phyloP scores from a whole-genome alignment of 352 stramenopile genomes.

The Phytophthora hibernalis region DNA sequence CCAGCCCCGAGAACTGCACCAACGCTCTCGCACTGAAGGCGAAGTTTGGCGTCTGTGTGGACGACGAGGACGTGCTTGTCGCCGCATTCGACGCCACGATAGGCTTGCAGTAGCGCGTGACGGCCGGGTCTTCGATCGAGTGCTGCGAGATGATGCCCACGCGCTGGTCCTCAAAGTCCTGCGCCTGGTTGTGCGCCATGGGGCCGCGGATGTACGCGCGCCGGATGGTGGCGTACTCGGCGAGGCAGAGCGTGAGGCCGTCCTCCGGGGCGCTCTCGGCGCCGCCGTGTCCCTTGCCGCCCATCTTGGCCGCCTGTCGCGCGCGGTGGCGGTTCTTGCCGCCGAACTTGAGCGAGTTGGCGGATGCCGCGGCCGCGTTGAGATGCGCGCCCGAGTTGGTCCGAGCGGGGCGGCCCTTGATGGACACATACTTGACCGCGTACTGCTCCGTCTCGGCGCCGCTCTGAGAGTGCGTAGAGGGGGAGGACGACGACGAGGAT shows the following conservation, averaged over 20 bases:
- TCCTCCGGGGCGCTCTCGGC: slow-evolving; percentile 29
- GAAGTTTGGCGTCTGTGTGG: slow-evolving; percentile 28
- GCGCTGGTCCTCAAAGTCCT: slow-evolving; percentile 55
- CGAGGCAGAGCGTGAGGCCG: slow-evolving; percentile 58
- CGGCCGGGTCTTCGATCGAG: slow-evolving; percentile 68
- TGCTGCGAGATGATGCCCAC: slow-evolving; percentile 75
- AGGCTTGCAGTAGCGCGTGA: slow-evolving; percentile 67
- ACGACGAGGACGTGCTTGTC: slow-evolving; percentile 6
- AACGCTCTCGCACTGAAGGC: slow-evolving; percentile 50
- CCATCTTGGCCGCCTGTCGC: slow-evolving; percentile 20
- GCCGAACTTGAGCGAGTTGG: slow-evolving; percentile 54
- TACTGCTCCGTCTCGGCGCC: slow-evolving; percentile 46
- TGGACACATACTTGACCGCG: slow-evolving; percentile 66
- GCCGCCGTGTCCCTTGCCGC: slow-evolving; percentile 5
- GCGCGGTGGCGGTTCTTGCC: slow-evolving; percentile 39
- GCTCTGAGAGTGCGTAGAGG: slow-evolving; percentile 29
- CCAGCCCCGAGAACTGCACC: slow-evolving; percentile 67
- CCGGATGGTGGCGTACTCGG: slow-evolving; percentile 72
- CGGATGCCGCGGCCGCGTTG: slow-evolving; percentile 21
- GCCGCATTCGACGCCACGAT: slow-evolving; percentile 40
- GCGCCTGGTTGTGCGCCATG: slow-evolving; percentile 36
- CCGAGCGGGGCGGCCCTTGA: slow-evolving; percentile 33
- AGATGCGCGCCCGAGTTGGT: slow-evolving; percentile 27
- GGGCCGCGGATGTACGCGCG: slow-evolving; percentile 44
- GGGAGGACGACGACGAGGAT: slow-evolving; percentile 26